Evolutionary conservation across 352 stramenopile species (phyloP).

Genomic region (Globisporangium nagaii): DNA sequence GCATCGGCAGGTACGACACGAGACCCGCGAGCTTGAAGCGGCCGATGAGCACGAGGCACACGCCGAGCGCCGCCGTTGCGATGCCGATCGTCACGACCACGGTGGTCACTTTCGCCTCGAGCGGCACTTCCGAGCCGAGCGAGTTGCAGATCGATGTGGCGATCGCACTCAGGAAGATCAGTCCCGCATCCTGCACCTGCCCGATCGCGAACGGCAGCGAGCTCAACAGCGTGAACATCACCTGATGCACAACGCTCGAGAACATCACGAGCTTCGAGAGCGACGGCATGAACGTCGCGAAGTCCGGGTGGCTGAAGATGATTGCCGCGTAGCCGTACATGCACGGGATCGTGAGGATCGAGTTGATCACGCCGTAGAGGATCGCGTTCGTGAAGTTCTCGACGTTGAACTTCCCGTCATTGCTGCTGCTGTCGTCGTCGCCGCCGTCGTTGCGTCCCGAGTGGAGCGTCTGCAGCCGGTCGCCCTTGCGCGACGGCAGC

Average conservation of each 20-base stretch:
- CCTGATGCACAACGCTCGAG: conserved; percentile 93
- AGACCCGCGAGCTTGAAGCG: conserved; percentile 92
- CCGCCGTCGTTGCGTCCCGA: neutral
- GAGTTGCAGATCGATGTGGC: conserved; percentile 85
- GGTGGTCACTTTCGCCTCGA: conserved; percentile 89
- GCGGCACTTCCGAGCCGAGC: conserved; percentile 55
- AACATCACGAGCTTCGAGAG: conserved; percentile 96
- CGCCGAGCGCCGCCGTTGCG: conserved; percentile 88
- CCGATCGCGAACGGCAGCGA: conserved; percentile 96
- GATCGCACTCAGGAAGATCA: conserved; percentile 97
- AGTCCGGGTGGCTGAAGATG: conserved; percentile 93
- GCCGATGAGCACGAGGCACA: conserved; percentile 92
- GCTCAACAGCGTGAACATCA: conserved; percentile 87
- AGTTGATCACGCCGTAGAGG: conserved; percentile 90
- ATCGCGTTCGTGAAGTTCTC: conserved; percentile 58
- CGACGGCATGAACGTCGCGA: conserved; percentile 82
- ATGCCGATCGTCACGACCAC: conserved; percentile 91
- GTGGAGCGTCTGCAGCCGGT: neutral
- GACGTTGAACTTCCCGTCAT: conserved; percentile 2
- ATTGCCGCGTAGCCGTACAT: conserved; percentile 95
- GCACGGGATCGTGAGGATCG: conserved; percentile 91
- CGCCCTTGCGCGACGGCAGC: conserved; percentile 17
- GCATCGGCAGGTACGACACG: conserved; percentile 96
- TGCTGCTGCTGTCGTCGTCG: neutral
- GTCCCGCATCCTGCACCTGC: conserved; percentile 96